Evolutionary conservation across 805 yeast genomes (phyloP).

Genomic region (Lipomyces mesembrius): DNA sequence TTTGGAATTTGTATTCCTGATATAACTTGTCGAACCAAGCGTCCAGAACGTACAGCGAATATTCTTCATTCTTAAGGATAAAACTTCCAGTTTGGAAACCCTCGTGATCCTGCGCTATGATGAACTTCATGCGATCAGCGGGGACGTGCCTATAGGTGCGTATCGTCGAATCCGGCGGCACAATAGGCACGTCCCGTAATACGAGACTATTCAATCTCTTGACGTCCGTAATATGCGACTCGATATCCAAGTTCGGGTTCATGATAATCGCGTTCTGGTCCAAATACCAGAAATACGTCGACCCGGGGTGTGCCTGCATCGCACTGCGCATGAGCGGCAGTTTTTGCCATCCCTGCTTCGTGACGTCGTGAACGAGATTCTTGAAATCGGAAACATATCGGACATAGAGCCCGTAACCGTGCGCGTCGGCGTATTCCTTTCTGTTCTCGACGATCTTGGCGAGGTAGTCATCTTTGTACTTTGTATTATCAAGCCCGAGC

Average conservation of each 20-base stretch:
- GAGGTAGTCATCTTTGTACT: slow-evolving; percentile 61
- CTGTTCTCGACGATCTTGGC: slow-evolving; percentile 80
- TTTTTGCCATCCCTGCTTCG: slow-evolving; percentile 60
- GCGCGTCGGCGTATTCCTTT: slow-evolving; percentile 82
- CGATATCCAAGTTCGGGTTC: slow-evolving; percentile 66
- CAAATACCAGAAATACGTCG: slow-evolving; percentile 89
- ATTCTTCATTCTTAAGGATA: slow-evolving; percentile 66
- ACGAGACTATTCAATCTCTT: slow-evolving; percentile 66
- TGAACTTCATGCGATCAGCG: slow-evolving; percentile 58
- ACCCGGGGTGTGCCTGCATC: slow-evolving; percentile 88
- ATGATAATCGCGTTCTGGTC: slow-evolving; percentile 77
- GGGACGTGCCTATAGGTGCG: slow-evolving; percentile 68
- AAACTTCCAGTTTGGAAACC: slow-evolving; percentile 73
- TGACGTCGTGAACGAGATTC: slow-evolving; percentile 12
- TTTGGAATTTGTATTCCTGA: slow-evolving; percentile 66
- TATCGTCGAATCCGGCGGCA: slow-evolving; percentile 68
- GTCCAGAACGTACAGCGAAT: slow-evolving; percentile 73
- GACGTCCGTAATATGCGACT: slow-evolving; percentile 62
- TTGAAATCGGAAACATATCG: slow-evolving; percentile 83
- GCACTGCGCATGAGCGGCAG: slow-evolving; percentile 76
- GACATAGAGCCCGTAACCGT: slow-evolving; percentile 80
- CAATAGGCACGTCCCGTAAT: slow-evolving; percentile 71
- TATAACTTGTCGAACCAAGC: slow-evolving; percentile 76
- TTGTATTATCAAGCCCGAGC: slow-evolving; percentile 76
- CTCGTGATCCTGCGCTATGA: slow-evolving; percentile 69